phyloP scores from a whole-genome alignment of 2,329 filamentous ascomycete species.

The Leptographium wingfieldii region DNA sequence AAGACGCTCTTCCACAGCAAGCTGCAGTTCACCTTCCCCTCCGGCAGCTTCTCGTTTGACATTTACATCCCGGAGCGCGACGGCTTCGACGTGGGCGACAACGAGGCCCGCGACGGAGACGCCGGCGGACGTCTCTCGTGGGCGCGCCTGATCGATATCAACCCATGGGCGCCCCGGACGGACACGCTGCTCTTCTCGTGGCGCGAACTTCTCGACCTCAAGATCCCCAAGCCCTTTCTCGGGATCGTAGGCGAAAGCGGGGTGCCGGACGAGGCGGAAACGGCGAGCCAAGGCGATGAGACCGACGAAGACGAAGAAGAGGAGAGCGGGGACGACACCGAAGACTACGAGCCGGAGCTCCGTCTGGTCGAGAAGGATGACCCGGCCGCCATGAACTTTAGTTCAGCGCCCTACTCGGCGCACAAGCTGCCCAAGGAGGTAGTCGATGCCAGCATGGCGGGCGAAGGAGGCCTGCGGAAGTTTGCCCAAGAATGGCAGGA shows the following conservation, averaged over 20 bases:
- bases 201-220: constrained; percentile 68
- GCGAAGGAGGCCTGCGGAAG: constrained; percentile 67
- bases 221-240: constrained; percentile 45
- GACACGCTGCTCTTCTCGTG: constrained; percentile 84
- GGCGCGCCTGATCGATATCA: constrained; percentile 85
- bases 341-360: constrained; percentile 60
- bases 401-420: constrained; percentile 77
- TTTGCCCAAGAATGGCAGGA: constrained; percentile 67
- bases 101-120: constrained; percentile 29
- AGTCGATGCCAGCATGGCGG: constrained; percentile 55
- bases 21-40: constrained; percentile 66
- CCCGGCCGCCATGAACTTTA: constrained; percentile 72
- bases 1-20: constrained; percentile 64
- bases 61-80: constrained; percentile 68
- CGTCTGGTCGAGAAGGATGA: constrained; percentile 73
- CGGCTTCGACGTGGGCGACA: constrained; percentile 26
- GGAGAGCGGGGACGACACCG: constrained; percentile 19
- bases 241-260: constrained; percentile 25
- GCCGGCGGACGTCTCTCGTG: constrained; percentile 45
- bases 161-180: constrained; percentile 83
- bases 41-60: constrained; percentile 78
- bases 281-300: constrained; percentile 11
- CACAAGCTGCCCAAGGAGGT: constrained; percentile 94
- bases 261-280: constrained; percentile 19
- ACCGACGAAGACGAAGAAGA: constrained; percentile 27